A percentile compares a stretch with the other conserved stretches of the same genome.
phyloP scores from a whole-genome alignment of 1,284 basidiomycete genomes.

The Volvariella surrecta region DNA sequence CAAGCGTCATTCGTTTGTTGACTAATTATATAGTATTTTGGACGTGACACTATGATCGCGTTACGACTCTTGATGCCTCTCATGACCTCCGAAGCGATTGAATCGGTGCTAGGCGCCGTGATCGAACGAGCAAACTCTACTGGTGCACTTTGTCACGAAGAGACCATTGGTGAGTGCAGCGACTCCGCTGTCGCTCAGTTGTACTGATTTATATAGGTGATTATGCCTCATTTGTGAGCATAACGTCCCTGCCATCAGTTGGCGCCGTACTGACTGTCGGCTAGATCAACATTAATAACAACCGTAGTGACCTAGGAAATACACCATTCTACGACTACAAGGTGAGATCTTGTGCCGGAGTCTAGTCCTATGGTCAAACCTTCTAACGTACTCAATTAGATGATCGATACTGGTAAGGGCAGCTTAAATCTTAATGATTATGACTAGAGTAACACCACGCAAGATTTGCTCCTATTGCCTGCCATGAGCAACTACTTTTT shows the following conservation, averaged over 20 bases:
- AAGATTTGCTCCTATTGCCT: slow-evolving; percentile 25
- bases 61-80: slow-evolving; percentile 19
- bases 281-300: slow-evolving; percentile 18
- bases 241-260: background rate
- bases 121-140: slow-evolving; percentile 19
- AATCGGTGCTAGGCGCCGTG: slow-evolving; percentile 18
- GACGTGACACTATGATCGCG: slow-evolving; percentile 18
- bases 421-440: too few species aligned
- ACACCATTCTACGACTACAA: slow-evolving; percentile 21
- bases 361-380: background rate
- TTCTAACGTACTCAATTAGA: slow-evolving; percentile 9
- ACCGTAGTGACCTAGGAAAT: slow-evolving; percentile 16
- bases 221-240: slow-evolving; percentile 19
- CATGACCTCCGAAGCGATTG: slow-evolving; percentile 16
- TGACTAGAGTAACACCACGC: slow-evolving; percentile 4
- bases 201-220: slow-evolving; percentile 11
- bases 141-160: slow-evolving; percentile 20
- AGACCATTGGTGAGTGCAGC: slow-evolving; percentile 16
- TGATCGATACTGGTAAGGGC: slow-evolving; percentile 18
- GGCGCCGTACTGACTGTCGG: background rate
- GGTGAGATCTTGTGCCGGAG: slow-evolving; percentile 7
- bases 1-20: background rate
- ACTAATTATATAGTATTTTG: slow-evolving; percentile 16
- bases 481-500: slow-evolving; percentile 20
- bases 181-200: background rate